Evolutionary conservation across 2,329 filamentous ascomycete genomes (phyloP).

Genomic region (Magnaporthales sp.): DNA sequence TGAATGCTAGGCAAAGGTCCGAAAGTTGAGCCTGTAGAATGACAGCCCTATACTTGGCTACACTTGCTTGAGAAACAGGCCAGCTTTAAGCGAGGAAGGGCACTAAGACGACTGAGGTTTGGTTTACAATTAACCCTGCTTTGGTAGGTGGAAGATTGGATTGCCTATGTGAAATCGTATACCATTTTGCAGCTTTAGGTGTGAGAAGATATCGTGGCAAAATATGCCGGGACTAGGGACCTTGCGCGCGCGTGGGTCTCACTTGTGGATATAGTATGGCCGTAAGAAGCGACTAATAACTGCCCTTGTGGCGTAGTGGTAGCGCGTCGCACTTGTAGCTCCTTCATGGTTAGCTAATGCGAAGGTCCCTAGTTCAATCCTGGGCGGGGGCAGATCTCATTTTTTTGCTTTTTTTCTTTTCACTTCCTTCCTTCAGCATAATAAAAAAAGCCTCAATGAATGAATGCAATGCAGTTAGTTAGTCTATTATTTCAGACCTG

Average conservation of each 20-base stretch:
- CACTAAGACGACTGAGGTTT: too few species aligned
- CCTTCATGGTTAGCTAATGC: neutral
- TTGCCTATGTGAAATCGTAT: too few species aligned
- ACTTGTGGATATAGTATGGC: neutral
- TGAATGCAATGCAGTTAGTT: too few species aligned
- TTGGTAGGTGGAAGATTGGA: too few species aligned
- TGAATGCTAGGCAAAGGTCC: neutral
- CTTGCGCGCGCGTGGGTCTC: neutral
- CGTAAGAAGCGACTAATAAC: neutral
- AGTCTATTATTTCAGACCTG: too few species aligned
- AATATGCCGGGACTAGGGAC: too few species aligned
- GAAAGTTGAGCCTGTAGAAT: neutral
- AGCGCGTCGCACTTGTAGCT: slow-evolving; percentile 6
- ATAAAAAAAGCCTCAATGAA: too few species aligned
- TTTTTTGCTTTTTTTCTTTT: neutral
- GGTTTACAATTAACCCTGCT: too few species aligned
- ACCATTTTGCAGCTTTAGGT: too few species aligned
- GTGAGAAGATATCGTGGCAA: too few species aligned
- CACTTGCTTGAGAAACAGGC: too few species aligned
- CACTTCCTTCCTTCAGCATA: neutral
- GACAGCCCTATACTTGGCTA: neutral
- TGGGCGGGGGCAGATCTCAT: slow-evolving; percentile 3
- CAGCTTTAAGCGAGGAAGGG: too few species aligned
- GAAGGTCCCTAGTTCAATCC: slow-evolving; percentile 7
- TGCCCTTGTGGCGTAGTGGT: slow-evolving; percentile 7